Evolutionary conservation across 768 basidiomycete genomes (phyloP).

Genomic region (Paxillus ammoniavirescens): DNA sequence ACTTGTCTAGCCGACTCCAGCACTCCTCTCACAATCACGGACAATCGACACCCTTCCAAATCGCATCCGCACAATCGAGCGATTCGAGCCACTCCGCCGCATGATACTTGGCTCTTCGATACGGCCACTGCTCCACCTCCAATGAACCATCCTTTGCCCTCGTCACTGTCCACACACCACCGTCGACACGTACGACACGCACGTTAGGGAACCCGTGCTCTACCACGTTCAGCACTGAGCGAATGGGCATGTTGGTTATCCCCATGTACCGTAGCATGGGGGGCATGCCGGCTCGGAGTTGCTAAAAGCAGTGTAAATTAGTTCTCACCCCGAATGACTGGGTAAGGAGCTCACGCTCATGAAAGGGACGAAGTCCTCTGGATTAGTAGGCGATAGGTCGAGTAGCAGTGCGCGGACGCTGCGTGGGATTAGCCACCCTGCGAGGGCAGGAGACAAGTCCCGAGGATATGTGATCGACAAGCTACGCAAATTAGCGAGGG

Average conservation of each 20-base stretch:
- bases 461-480: conserved; percentile 62
- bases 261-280: conserved; percentile 52
- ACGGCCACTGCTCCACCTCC: conserved; percentile 58
- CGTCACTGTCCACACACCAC: conserved; percentile 54
- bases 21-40: neutral
- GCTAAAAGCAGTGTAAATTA: conserved; percentile 34
- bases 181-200: conserved; percentile 52
- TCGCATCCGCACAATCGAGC: conserved; percentile 59
- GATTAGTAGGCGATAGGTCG: conserved; percentile 33
- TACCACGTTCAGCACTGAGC: conserved; percentile 41
- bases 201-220: conserved; percentile 64
- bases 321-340: neutral
- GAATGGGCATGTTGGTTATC: conserved; percentile 47
- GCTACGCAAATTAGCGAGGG: conserved; percentile 48
- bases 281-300: conserved; percentile 59
- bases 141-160: conserved; percentile 29
- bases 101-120: conserved; percentile 49
- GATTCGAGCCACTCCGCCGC: conserved; percentile 64
- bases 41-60: conserved; percentile 25
- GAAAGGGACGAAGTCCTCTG: conserved; percentile 44
- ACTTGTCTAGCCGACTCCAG: neutral
- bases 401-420: conserved; percentile 47
- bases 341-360: conserved; percentile 33
- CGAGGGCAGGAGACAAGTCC: conserved; percentile 61
- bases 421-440: conserved; percentile 66